Evolutionary conservation across 345 rosid genomes (phyloP), one percentile per base, ranked within the genome.

Genomic region (Eucalyptus virginea): DNA sequence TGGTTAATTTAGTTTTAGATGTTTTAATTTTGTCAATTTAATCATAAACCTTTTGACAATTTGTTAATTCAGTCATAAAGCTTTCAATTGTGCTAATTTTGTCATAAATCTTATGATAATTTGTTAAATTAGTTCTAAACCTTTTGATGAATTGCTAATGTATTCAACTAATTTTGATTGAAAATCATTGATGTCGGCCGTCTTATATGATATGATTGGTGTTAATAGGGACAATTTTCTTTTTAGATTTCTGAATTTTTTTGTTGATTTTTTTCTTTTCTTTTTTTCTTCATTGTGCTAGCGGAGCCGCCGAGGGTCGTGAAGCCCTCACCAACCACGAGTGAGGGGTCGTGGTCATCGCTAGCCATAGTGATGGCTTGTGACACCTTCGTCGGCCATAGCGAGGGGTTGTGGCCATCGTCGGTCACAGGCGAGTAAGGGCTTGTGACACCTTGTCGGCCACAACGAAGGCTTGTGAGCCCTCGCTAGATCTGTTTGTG

Each of bases 221-320:
- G 6, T 0, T 56, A 23, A 24, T 23, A 4, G 12, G 6, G 30
- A 23, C 6, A 56, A 24, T 56, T 23, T 24, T 56, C 6, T 24
- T 56, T 56, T 56, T 24, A 56, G 13, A 56, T 56, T 56, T 56
- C 1, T 23, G 6, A 11, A 24, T 56, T 56, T 56, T 54, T 56
- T 56, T 56, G 4, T 56, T 56, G 62, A 56, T 56, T 4, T 10
- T 56, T 23, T 24, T 56, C 5, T 56, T 9, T 24, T 56, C 5
- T 9, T 56, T 56, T 56, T 24, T 56, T 56, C 14, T 56, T 24
- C 62, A 56, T 56, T 24, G 62, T 56, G 62, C 30, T 56, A 11
- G 21, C 1, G 3, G 14, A 4, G 62, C 6, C 1, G 3, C 0
- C 0, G 3, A 56, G 62, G 30, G 62, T 9, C 1, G 6, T 23